Evolutionary conservation across 768 basidiomycete genomes (phyloP).

Genomic region (Antrodiella citrinella): DNA sequence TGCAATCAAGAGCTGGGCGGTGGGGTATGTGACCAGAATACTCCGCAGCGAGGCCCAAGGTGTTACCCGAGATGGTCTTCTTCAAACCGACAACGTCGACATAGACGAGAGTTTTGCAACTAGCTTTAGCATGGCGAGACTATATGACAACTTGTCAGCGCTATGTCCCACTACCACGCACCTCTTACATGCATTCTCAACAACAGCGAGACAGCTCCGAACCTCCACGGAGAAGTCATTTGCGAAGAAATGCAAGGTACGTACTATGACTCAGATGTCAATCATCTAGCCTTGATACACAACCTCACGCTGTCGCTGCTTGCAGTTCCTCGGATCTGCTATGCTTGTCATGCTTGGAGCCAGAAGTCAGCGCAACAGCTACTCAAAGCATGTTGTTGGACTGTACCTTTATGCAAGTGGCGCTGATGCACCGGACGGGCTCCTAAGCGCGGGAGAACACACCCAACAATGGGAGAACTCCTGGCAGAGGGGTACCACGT

Average conservation of each 20-base stretch:
- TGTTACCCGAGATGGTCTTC: constrained; percentile 2
- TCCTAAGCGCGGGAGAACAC: too few species aligned
- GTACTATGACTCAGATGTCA: neutral
- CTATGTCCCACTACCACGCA: constrained; percentile 1
- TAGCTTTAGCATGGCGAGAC: neutral
- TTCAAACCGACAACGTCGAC: neutral
- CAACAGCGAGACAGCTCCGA: neutral
- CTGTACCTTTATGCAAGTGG: constrained; percentile 12
- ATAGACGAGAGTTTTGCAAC: neutral
- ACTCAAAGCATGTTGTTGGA: constrained; percentile 6
- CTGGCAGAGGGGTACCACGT: too few species aligned
- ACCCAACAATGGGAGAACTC: too few species aligned
- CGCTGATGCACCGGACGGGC: too few species aligned
- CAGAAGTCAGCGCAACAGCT: constrained; percentile 9
- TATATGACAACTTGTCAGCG: neutral
- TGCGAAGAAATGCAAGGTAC: neutral
- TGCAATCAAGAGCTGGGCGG: constrained; percentile 1
- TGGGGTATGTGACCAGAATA: neutral
- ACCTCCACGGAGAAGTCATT: too few species aligned
- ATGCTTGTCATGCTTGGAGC: constrained; percentile 3
- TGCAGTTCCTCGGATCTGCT: neutral
- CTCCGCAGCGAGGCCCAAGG: constrained; percentile 1
- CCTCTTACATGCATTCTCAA: neutral
- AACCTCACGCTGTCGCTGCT: neutral
- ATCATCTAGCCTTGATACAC: neutral